Evolutionary conservation across 2,329 filamentous ascomycete genomes (phyloP).

Genomic region (Trichoderma sp.): DNA sequence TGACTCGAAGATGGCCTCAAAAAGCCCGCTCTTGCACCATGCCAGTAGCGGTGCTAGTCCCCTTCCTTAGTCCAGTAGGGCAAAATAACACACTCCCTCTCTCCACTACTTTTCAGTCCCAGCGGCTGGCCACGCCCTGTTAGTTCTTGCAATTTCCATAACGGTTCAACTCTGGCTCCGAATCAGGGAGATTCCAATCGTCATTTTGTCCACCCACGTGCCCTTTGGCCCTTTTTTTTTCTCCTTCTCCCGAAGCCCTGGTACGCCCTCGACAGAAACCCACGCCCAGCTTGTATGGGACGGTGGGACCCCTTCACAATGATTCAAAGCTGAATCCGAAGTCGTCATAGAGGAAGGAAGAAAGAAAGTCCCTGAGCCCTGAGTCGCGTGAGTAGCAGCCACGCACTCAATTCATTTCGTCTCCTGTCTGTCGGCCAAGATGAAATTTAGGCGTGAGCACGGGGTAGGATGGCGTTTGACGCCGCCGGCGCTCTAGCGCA

Average conservation of each 20-base stretch:
- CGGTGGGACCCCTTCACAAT: background rate
- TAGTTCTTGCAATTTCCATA: slow-evolving; percentile 4
- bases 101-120: slow-evolving; percentile 3
- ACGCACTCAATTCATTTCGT: background rate
- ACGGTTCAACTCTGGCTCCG: slow-evolving; percentile 12
- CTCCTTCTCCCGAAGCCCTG: slow-evolving; percentile 16
- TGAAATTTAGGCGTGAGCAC: slow-evolving; percentile 1
- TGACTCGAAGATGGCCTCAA: slow-evolving; percentile 16
- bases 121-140: slow-evolving; percentile 3
- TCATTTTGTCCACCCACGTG: slow-evolving; percentile 12
- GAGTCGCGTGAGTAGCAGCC: background rate
- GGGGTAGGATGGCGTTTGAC: background rate
- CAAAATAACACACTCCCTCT: slow-evolving; percentile 4
- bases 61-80: slow-evolving; percentile 5
- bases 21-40: slow-evolving; percentile 12
- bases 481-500: background rate
- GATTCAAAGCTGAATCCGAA: background rate
- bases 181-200: slow-evolving; percentile 10
- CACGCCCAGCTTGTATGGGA: slow-evolving; percentile 7
- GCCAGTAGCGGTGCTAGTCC: slow-evolving; percentile 8
- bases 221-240: background rate
- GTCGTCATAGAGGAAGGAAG: background rate
- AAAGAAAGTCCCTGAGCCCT: background rate
- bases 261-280: background rate
- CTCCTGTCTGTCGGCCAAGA: background rate